These are phyloP conservation scores for Buxus sempervirens DNA, from an alignment of 164 flowering plant genomes.

Conservation along the genomic window DNA sequence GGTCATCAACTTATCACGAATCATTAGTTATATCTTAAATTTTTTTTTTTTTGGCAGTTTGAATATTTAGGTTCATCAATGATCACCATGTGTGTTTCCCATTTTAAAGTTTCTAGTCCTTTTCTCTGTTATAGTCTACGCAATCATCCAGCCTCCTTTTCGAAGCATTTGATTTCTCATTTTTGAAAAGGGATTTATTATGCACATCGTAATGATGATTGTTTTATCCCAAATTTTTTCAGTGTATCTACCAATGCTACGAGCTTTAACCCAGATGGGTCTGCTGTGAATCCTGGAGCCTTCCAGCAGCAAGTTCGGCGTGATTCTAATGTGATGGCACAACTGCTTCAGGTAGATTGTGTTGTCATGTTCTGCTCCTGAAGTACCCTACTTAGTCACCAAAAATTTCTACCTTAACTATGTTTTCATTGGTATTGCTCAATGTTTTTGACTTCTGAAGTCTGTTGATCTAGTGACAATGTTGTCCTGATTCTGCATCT, in stretches of 20 bases:
- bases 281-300: slow-evolving; percentile 87
- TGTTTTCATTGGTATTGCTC: not conserved
- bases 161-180: not conserved
- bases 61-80: not conserved
- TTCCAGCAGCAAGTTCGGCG: slow-evolving; percentile 74
- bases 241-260: slow-evolving; percentile 52
- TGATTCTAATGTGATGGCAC: slow-evolving; percentile 72
- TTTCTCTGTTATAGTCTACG: not conserved
- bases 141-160: not conserved
- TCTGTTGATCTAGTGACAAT: no score
- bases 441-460: no score
- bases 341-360: slow-evolving; percentile 71
- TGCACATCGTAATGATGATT: not conserved
- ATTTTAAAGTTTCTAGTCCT: not conserved
- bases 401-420: not conserved
- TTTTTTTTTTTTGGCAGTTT: not conserved
- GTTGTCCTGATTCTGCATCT: no score
- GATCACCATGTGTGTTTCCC: not conserved
- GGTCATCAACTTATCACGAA: no score
- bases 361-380: not conserved
- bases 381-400: not conserved
- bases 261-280: slow-evolving; percentile 81
- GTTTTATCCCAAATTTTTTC: slow-evolving; percentile 17
- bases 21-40: no score
- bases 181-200: not conserved